Evolutionary conservation across 2,329 filamentous ascomycete species (phyloP).

Genomic region (Leptographium wingfieldii): DNA sequence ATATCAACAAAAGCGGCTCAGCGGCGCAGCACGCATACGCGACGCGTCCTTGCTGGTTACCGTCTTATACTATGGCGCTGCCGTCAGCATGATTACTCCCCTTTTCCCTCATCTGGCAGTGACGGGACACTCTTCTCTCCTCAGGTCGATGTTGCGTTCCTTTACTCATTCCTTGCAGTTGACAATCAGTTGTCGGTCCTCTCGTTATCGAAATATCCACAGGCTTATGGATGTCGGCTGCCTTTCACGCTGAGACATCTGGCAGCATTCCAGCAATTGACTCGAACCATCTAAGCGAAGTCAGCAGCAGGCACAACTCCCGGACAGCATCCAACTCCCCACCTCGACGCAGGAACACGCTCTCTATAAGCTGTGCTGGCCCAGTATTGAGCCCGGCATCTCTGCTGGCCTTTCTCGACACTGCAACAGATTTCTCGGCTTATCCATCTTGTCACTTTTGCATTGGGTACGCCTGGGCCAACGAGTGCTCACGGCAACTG

Average conservation of each 20-base stretch:
- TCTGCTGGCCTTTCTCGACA: not conserved
- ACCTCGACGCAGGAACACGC: not conserved
- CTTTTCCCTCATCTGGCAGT: not conserved
- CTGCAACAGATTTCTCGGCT: no score
- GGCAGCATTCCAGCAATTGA: not conserved
- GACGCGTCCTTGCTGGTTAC: not conserved
- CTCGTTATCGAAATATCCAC: not conserved
- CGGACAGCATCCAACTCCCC: not conserved
- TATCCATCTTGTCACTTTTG: not conserved
- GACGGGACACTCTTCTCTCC: not conserved
- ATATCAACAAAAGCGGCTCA: constrained; percentile 1
- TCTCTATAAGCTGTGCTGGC: not conserved
- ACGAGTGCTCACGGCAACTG: not conserved
- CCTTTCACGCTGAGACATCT: not conserved
- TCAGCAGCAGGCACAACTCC: not conserved
- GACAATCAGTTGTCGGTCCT: not conserved
- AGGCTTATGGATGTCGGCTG: not conserved
- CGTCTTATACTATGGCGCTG: not conserved
- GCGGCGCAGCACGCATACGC: not conserved
- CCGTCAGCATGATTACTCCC: not conserved
- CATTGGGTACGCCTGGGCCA: not conserved
- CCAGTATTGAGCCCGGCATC: not conserved
- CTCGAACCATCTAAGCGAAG: not conserved
- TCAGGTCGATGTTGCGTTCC: not conserved
- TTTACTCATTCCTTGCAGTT: not conserved